Evolutionary conservation across 1,284 basidiomycete species (phyloP).

Genomic region (Entoloma clypeatum): DNA sequence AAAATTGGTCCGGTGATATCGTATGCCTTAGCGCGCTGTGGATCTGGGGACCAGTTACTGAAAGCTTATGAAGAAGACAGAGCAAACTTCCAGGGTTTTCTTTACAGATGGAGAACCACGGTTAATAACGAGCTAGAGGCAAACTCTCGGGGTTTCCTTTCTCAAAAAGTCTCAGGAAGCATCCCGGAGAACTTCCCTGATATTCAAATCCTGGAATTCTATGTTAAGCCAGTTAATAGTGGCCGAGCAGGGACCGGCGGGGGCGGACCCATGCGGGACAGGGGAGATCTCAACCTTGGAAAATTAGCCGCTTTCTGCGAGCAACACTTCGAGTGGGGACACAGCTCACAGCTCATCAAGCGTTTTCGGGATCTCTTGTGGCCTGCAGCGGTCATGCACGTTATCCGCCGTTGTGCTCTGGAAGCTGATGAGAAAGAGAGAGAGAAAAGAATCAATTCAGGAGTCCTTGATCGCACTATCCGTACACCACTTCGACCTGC

Average conservation of each 20-base stretch:
- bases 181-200: slow-evolving; percentile 39
- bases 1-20: slow-evolving; percentile 33
- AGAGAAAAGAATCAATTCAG: slow-evolving; percentile 17
- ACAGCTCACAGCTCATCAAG: slow-evolving; percentile 37
- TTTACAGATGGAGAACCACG: slow-evolving; percentile 37
- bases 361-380: slow-evolving; percentile 40
- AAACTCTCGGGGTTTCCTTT: slow-evolving; percentile 41
- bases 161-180: slow-evolving; percentile 29
- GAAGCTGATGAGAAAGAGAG: slow-evolving; percentile 37
- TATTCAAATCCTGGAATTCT: slow-evolving; percentile 40
- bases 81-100: slow-evolving; percentile 27
- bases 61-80: slow-evolving; percentile 28
- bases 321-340: slow-evolving; percentile 56
- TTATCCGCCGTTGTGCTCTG: slow-evolving; percentile 39
- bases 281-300: slow-evolving; percentile 36
- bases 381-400: slow-evolving; percentile 36
- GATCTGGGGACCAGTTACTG: slow-evolving; percentile 45
- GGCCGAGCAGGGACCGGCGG: slow-evolving; percentile 17
- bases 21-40: slow-evolving; percentile 36
- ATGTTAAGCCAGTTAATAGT: slow-evolving; percentile 40
- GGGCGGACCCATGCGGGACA: slow-evolving; percentile 29
- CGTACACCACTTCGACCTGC: slow-evolving; percentile 18
- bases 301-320: slow-evolving; percentile 50
- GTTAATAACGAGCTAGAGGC: slow-evolving; percentile 48
- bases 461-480: slow-evolving; percentile 21